phyloP scores from a whole-genome alignment of 2,329 filamentous ascomycete species.

The Seiridium cupressi region DNA sequence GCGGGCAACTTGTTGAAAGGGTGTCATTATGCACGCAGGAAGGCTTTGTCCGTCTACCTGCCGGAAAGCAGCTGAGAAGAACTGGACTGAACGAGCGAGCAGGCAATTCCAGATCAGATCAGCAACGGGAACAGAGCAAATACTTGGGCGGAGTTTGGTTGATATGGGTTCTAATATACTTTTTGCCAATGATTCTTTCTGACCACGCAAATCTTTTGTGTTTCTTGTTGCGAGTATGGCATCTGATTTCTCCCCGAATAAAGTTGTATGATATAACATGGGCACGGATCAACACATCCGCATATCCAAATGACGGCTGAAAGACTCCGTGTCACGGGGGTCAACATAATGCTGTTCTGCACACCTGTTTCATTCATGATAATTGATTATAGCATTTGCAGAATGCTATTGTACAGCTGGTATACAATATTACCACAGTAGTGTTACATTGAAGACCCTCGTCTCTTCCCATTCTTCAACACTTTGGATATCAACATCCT shows the following conservation, averaged over 20 bases:
- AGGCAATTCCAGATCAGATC: slow-evolving; percentile 5
- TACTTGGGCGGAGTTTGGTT: slow-evolving; percentile 48
- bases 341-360: too few relatives aligned
- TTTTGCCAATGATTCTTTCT: slow-evolving; percentile 2
- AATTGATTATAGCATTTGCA: not conserved
- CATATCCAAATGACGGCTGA: not conserved
- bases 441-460: slow-evolving; percentile 22
- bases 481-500: not conserved
- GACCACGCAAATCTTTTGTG: too few relatives aligned
- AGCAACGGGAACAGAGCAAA: slow-evolving; percentile 29
- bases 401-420: not conserved
- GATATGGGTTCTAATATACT: slow-evolving; percentile 40
- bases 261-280: not conserved
- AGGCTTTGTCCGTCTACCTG: not conserved
- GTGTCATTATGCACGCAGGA: not conserved
- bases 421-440: slow-evolving; percentile 23
- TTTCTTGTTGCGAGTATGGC: not conserved
- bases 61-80: slow-evolving; percentile 13
- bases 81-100: slow-evolving; percentile 10
- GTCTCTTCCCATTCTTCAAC: slow-evolving; percentile 23
- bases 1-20: not conserved
- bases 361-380: not conserved
- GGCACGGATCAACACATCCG: not conserved
- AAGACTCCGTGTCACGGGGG: not conserved
- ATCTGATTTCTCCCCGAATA: not conserved